Evolutionary conservation across 1,139 yeast species (phyloP).

Genomic region (Geotrichum restrictum): DNA sequence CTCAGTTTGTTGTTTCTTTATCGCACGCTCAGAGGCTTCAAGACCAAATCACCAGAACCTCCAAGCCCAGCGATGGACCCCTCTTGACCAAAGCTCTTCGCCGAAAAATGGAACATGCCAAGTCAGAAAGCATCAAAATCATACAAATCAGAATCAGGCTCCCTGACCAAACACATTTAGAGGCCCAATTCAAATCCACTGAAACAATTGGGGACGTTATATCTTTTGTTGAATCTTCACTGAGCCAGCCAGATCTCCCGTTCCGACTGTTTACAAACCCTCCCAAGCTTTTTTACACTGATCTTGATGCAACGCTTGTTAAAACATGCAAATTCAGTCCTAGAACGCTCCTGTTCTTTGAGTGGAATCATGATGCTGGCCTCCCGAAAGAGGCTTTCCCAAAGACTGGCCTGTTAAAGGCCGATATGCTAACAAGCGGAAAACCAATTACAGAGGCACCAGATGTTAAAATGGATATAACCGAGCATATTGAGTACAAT

Average conservation of each 20-base stretch:
- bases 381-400: slow-evolving; percentile 17
- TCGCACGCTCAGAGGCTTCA: slow-evolving; percentile 19
- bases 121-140: slow-evolving; percentile 23
- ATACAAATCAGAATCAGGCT: slow-evolving; percentile 32
- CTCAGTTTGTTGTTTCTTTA: slow-evolving; percentile 20
- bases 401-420: slow-evolving; percentile 22
- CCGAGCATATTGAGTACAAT: not conserved
- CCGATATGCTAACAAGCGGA: slow-evolving; percentile 24
- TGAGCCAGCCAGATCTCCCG: slow-evolving; percentile 29
- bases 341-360: slow-evolving; percentile 33
- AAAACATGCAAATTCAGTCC: slow-evolving; percentile 32
- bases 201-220: slow-evolving; percentile 33
- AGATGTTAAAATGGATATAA: slow-evolving; percentile 26
- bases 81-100: slow-evolving; percentile 34
- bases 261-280: slow-evolving; percentile 35
- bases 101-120: slow-evolving; percentile 29
- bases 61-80: slow-evolving; percentile 30
- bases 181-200: slow-evolving; percentile 31
- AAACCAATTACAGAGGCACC: slow-evolving; percentile 31
- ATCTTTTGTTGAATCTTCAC: slow-evolving; percentile 30
- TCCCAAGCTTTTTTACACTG: slow-evolving; percentile 29
- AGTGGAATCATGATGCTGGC: slow-evolving; percentile 29
- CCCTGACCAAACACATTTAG: slow-evolving; percentile 37
- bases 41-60: slow-evolving; percentile 28
- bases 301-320: slow-evolving; percentile 24